Evolutionary conservation across 352 stramenopile species (phyloP).

Genomic region (Phytophthora europaea): DNA sequence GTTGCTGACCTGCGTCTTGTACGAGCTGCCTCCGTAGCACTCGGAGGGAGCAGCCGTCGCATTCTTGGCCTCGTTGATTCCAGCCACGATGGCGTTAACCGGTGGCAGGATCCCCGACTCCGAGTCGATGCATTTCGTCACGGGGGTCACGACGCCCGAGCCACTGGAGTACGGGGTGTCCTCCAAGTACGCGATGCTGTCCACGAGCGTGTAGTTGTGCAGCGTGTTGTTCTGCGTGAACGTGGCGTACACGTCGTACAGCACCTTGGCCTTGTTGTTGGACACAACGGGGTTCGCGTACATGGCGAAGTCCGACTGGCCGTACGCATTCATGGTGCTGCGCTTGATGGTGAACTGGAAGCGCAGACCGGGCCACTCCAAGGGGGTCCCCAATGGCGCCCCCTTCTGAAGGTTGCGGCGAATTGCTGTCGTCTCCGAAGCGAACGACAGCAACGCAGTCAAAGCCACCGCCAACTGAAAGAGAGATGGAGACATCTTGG

Average conservation of each 20-base stretch:
- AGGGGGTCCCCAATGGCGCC: conserved; percentile 13
- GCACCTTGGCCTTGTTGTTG: conserved; percentile 31
- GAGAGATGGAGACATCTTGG: conserved; percentile 10
- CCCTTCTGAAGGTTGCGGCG: conserved; percentile 10
- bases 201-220: conserved; percentile 45
- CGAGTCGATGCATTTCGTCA: conserved; percentile 14
- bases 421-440: background rate
- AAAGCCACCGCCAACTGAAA: conserved; percentile 10
- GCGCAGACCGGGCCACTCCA: conserved; percentile 36
- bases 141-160: conserved; percentile 6
- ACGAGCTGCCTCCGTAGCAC: conserved; percentile 8
- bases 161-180: conserved; percentile 5
- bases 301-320: conserved; percentile 39
- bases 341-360: conserved; percentile 46
- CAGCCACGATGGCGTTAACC: conserved; percentile 16
- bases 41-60: background rate
- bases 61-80: conserved; percentile 16
- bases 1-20: conserved; percentile 16
- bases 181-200: conserved; percentile 34
- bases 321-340: conserved; percentile 34
- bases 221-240: conserved; percentile 25
- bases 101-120: conserved; percentile 5
- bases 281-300: conserved; percentile 39
- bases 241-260: conserved; percentile 43
- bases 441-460: conserved; percentile 6